Evolutionary conservation across 257 asterid genomes (phyloP).

Genomic region (Nicotiana undulata): DNA sequence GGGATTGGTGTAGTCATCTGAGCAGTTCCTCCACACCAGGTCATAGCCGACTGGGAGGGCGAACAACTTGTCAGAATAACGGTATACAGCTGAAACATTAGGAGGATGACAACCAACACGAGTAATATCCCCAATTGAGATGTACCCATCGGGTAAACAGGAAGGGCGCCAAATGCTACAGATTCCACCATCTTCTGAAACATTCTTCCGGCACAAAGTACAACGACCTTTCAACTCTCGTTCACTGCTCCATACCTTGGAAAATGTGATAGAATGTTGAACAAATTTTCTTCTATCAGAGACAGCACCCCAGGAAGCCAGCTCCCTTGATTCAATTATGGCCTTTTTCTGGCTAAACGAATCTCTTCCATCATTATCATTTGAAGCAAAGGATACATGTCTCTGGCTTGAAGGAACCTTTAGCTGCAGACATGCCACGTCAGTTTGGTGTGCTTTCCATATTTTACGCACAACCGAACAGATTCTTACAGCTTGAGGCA

Average conservation of each 20-base stretch:
- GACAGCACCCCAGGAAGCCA: conserved; percentile 48
- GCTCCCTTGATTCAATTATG: conserved; percentile 41
- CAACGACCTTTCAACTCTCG: conserved; percentile 82
- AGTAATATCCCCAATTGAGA: conserved; percentile 81
- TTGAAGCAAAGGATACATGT: conserved; percentile 22
- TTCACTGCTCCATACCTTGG: conserved; percentile 92
- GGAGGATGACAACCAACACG: conserved; percentile 86
- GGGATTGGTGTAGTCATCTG: conserved; percentile 58
- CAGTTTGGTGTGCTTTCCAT: conserved; percentile 62
- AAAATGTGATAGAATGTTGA: conserved; percentile 60
- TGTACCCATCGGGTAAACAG: conserved; percentile 77
- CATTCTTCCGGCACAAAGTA: conserved; percentile 74
- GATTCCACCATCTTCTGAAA: conserved; percentile 38
- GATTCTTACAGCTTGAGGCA: conserved; percentile 72
- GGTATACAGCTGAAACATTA: conserved; percentile 72
- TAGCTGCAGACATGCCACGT: conserved; percentile 17
- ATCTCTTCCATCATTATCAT: conserved; percentile 39
- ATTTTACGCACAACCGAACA: conserved; percentile 59
- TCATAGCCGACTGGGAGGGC: conserved; percentile 75
- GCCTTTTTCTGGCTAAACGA: conserved; percentile 29
- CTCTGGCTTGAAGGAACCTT: conserved; percentile 63
- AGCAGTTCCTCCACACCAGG: conserved; percentile 98
- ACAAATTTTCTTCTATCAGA: conserved; percentile 51
- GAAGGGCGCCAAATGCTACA: conserved; percentile 98
- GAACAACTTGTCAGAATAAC: conserved; percentile 44